Evolutionary conservation across 306 rosid species (phyloP), one percentile per base, ranked within the genome.

Genomic region (Alnus glutinosa): DNA sequence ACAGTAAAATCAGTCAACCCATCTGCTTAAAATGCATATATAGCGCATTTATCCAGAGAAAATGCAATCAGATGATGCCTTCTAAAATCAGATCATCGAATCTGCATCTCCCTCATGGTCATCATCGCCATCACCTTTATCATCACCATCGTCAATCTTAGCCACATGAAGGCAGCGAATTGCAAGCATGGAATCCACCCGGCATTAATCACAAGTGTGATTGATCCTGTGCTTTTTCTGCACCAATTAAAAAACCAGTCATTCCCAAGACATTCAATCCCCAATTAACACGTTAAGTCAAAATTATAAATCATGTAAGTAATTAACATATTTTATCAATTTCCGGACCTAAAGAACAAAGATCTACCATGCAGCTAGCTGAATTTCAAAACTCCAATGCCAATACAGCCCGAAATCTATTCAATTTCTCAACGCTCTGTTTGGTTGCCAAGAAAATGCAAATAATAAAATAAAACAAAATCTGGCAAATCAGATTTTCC

Each of bases 11-110:
- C 64, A 85, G 85, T 77, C 77, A 89, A 79, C 61, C 85, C 91
- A 81, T 83, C 84, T 28, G 68, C 82, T 75, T 80, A 83, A 88
- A 86, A 83, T 82, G 89, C 90, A 85, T 81, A 50, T 72, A 82
- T 81, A 85, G 80, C 39, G 75, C 90, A 82, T 30, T 76, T 71
- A 70, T 49, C 49, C 75, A 87, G 59, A 76, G 61, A 30, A 39
- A 55, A 49, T 23, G 47, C 78, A 71, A 83, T 78, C 76, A 71
- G 75, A 81, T 73, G 87, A 83, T 64, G 73, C 84, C 86, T 70
- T 70, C 62, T 81, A 91, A 42, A 85, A 79, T 83, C 79, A 66
- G 75, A 57, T 77, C 81, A 80, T 52, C 83, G 36, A 36, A 79
- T 76, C 78, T 62, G 70, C 79, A 73, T 67, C 70, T 14, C 75